Evolutionary conservation across 2,329 filamentous ascomycete species (phyloP), one percentile per base, ranked within the genome.

Genomic region (Corniculantispora saksenae): DNA sequence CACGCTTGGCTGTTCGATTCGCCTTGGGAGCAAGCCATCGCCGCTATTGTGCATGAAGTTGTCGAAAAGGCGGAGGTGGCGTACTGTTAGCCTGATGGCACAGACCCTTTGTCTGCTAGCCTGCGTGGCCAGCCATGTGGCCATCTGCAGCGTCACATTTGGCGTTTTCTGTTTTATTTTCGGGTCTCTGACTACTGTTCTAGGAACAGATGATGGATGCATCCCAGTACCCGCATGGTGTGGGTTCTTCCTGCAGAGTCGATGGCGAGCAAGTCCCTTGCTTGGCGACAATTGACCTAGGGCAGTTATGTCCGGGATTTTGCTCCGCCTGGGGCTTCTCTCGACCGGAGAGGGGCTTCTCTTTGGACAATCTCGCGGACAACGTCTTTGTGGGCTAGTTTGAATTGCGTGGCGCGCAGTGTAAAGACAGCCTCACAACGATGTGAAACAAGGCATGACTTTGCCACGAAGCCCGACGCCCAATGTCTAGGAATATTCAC

Each of bases 31-130:
- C 29, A 38, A 27, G 29, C 32, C 17, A 51, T 29, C 17, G 45
- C 38, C 19, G 55, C 47, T 43, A 57, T 23, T 55, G 9, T 4
- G 23, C 23, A 13, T 29, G 23, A 51, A 25, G 48, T 29, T 40
- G 29, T n/a, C n/a, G 43, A 38, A 53, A 43, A 53, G 47, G 58
- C 48, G 58, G 58, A 61, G 58, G 23, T 53, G 48, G 58, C 58
- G 58, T 40, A 15, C 23, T 17, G 58, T 35, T 61, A 51, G 58
- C 29, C 29, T 15, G 13, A 38, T 51, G 58, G 58, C 58, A 61
- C 58, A 61, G 58, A 61, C 58, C 27, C 15, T 48, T 50, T 51
- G 32, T 32, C 32, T 48, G 58, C 21, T 51, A 51, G 58, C 47
- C 17, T 27, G 12, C 9, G 40, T n/a, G 32, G 35, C 56, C 23